Evolutionary conservation across 208 protist species (phyloP).

Genomic region (Leishmania major): DNA sequence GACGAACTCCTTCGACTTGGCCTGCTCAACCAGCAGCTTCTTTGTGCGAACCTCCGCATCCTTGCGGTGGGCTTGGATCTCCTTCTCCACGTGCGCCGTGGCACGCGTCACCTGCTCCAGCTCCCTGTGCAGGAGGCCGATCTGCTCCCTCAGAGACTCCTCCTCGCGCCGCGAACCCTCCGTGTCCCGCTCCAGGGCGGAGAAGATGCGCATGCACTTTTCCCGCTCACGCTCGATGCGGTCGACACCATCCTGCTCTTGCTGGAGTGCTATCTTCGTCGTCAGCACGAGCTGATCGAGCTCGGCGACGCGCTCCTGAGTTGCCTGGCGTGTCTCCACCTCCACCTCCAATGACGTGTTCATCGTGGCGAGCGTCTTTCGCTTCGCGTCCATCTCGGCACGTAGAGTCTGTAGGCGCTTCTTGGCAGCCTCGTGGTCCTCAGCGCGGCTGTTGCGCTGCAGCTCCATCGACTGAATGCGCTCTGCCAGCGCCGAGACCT

Average conservation of each 20-base stretch:
- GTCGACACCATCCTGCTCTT: constrained; percentile 70
- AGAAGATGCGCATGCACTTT: constrained; percentile 53
- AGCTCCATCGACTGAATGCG: constrained; percentile 78
- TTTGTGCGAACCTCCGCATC: constrained; percentile 83
- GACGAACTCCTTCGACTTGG: constrained; percentile 77
- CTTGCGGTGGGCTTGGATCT: constrained; percentile 62
- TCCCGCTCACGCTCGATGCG: constrained; percentile 76
- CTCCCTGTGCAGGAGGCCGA: constrained; percentile 67
- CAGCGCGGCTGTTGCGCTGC: constrained; percentile 69
- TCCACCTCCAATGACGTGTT: constrained; percentile 85
- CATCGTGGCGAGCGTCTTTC: constrained; percentile 87
- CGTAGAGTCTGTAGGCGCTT: constrained; percentile 67
- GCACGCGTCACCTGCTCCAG: constrained; percentile 67
- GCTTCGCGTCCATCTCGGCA: constrained; percentile 76
- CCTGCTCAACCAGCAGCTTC: constrained; percentile 87
- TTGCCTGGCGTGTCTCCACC: constrained; percentile 67
- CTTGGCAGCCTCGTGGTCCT: constrained; percentile 65
- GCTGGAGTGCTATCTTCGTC: constrained; percentile 52
- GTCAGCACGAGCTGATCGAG: constrained; percentile 79
- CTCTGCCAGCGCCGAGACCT: constrained; percentile 57
- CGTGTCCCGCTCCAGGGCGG: constrained; percentile 48
- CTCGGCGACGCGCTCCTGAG: constrained; percentile 70
- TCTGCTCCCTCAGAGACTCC: constrained; percentile 51
- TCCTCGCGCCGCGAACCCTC: constrained; percentile 40
- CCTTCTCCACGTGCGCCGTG: constrained; percentile 40